Percentiles rank a stretch among this genome's conserved stretches.
Evolutionary conservation across 495 filamentous ascomycete species (phyloP).

Genomic region (Pseudoneurospora amorphoporcata): DNA sequence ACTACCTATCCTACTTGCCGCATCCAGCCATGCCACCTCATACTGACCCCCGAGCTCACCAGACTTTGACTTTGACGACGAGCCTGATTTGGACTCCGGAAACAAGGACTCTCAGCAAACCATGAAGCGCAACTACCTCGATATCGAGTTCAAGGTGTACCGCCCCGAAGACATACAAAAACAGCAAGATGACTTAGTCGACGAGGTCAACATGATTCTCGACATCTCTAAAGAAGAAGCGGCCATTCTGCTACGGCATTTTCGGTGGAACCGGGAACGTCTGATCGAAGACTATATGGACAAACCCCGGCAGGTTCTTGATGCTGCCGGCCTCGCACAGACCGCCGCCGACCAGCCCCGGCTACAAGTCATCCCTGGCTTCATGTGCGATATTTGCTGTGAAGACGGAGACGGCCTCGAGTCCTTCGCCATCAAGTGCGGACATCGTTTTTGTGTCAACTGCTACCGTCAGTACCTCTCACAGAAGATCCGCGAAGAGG

Average conservation of each 20-base stretch:
- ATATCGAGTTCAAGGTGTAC: slow-evolving; percentile 75
- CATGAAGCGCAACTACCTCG: slow-evolving; percentile 57
- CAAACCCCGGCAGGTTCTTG: slow-evolving; percentile 59
- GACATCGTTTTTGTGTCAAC: slow-evolving; percentile 87
- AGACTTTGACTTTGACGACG: slow-evolving; percentile 62
- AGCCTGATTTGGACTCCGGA: slow-evolving; percentile 62
- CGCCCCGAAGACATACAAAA: slow-evolving; percentile 67
- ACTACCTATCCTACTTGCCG: not conserved
- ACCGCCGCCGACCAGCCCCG: slow-evolving; percentile 50
- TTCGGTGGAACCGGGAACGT: slow-evolving; percentile 91
- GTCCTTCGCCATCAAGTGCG: slow-evolving; percentile 91
- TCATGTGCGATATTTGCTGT: slow-evolving; percentile 92
- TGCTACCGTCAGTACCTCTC: slow-evolving; percentile 86
- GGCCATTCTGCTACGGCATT: slow-evolving; percentile 79
- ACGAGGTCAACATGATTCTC: slow-evolving; percentile 81
- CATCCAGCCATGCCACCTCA: not conserved
- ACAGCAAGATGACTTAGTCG: slow-evolving; percentile 73
- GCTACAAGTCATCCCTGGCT: slow-evolving; percentile 60
- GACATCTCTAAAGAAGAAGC: slow-evolving; percentile 76
- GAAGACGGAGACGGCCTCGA: slow-evolving; percentile 73
- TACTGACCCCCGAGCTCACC: not conserved
- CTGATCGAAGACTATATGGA: slow-evolving; percentile 96
- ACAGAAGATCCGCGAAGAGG: slow-evolving; percentile 90
- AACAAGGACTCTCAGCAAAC: slow-evolving; percentile 66
- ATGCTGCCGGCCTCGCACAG: slow-evolving; percentile 71